These are phyloP conservation scores for Actinomucor elegans DNA, from an alignment of 371 early-diverging fungal genomes.

Conservation along the genomic window DNA sequence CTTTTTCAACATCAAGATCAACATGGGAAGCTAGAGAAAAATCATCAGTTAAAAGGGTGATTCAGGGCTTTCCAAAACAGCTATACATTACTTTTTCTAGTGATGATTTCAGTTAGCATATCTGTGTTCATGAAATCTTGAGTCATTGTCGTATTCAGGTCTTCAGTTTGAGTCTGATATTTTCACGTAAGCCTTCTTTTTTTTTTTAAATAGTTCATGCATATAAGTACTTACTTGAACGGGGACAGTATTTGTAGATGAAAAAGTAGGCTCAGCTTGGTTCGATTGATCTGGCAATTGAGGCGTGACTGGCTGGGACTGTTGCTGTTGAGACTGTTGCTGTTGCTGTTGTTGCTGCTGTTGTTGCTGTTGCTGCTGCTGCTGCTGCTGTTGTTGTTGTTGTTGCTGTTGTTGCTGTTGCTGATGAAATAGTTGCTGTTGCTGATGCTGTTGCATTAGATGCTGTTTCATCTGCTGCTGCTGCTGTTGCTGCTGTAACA, in stretches of 20 bases:
- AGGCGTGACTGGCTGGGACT: background rate
- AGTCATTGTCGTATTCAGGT: too few species aligned
- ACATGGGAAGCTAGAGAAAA: background rate
- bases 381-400: background rate
- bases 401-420: slow-evolving; percentile 1
- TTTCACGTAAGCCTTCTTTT: too few species aligned
- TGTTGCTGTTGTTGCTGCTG: slow-evolving; percentile 2
- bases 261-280: too few species aligned
- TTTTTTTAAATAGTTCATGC: too few species aligned
- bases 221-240: background rate
- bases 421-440: slow-evolving; percentile 8
- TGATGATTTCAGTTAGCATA: slow-evolving; percentile 38
- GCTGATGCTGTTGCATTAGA: slow-evolving; percentile 15
- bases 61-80: too few species aligned
- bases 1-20: slow-evolving; percentile 45
- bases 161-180: too few species aligned
- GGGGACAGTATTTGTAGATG: background rate
- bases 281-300: background rate
- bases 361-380: slow-evolving; percentile 3
- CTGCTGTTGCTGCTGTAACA: slow-evolving; percentile 6
- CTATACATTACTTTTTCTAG: slow-evolving; percentile 37
- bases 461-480: slow-evolving; percentile 17
- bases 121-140: slow-evolving; percentile 59
- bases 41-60: background rate
- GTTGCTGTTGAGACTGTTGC: slow-evolving; percentile 1